Base-by-base conservation (phyloP, 768 basidiomycete species). In the Chlorophyllum brunneum region DNA sequence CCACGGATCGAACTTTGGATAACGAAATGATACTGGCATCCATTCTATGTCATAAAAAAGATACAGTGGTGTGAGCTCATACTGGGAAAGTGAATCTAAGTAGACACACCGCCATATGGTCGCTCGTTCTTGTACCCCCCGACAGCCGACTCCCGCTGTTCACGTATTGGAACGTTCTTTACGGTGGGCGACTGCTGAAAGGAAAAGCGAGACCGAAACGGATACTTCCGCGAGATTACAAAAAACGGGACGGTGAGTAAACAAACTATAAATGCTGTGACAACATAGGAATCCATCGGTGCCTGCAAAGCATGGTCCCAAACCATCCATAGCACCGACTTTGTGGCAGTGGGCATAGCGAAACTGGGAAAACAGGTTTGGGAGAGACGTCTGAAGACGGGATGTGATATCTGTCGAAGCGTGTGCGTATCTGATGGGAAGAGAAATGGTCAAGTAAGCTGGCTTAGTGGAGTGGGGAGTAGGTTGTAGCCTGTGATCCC, bases 11-110 rank as follows among this genome's bases (percentile, higher is more conserved):
- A 85, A 68, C 7, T 63, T 45, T 1, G 84, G 83, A 58, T 80
- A 85, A 10, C 61, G 57, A 59, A 85, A 85, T 26, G 59, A 36
- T 10, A 73, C 70, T 4, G 80, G 77, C 1, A 59, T 68, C 83
- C 83, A 84, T 59, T 74, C 83, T 84, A 48, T 16, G 8, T 43
- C 26, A 8, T 56, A 23, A 53, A 13, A 7, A 39, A 22, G 24
- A 23, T 54, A 59, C 53, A 37, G 51, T 52, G 45, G 54, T 59
- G 47, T 54, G 47, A 15, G 23, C 26, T 23, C n/a, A 48, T 29
- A 15, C 13, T 15, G n/a, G 11, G 10, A n/a, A 39, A 20, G 4
- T n/a, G 18, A 16, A 16, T 15, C 22, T 5, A 23, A 5, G 31
- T n/a, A 31, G 42, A 46, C 43, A 16, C 3, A 53, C 51, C 43